Evolutionary conservation across 257 asterid genomes (phyloP).

Genomic region (Sherardia arvensis): DNA sequence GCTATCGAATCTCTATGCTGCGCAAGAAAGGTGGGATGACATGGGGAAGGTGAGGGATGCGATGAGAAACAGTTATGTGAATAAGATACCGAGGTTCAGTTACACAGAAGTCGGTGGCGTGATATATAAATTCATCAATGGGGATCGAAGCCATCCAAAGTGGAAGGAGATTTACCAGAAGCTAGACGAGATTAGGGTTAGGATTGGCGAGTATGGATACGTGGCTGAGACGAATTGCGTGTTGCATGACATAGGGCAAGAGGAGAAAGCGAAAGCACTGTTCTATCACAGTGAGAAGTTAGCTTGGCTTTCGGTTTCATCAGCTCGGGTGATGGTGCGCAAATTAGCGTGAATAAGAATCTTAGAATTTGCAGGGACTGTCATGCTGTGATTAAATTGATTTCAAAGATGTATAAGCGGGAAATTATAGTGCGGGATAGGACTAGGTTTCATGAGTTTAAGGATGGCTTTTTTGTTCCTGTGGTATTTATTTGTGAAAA

Average conservation of each 20-base stretch:
- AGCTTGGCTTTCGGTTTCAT: conserved; percentile 84
- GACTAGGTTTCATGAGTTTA: conserved; percentile 79
- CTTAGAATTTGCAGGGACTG: conserved; percentile 97
- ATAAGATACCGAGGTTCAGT: conserved; percentile 82
- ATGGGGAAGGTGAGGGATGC: conserved; percentile 73
- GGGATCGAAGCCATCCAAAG: conserved; percentile 49
- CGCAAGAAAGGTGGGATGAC: conserved; percentile 68
- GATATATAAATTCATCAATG: conserved; percentile 51
- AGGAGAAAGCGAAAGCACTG: conserved; percentile 88
- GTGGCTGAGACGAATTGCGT: conserved; percentile 63
- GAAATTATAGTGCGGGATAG: conserved; percentile 79
- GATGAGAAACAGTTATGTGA: conserved; percentile 58
- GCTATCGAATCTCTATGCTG: conserved; percentile 77
- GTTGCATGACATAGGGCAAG: conserved; percentile 76
- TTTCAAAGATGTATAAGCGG: conserved; percentile 52
- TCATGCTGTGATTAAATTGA: conserved; percentile 71
- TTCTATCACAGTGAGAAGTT: conserved; percentile 80
- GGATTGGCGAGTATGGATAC: conserved; percentile 54
- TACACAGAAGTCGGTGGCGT: conserved; percentile 57
- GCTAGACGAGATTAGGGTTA: conserved; percentile 52
- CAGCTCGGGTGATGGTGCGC: conserved; percentile 32
- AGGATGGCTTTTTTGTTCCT: conserved; percentile 67
- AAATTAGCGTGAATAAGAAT: conserved; percentile 67
- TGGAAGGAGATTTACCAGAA: conserved; percentile 55
- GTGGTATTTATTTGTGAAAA: conserved; percentile 71